Evolutionary conservation across 2,329 filamentous ascomycete species (phyloP).

Genomic region (Tolypocladium tundrense): DNA sequence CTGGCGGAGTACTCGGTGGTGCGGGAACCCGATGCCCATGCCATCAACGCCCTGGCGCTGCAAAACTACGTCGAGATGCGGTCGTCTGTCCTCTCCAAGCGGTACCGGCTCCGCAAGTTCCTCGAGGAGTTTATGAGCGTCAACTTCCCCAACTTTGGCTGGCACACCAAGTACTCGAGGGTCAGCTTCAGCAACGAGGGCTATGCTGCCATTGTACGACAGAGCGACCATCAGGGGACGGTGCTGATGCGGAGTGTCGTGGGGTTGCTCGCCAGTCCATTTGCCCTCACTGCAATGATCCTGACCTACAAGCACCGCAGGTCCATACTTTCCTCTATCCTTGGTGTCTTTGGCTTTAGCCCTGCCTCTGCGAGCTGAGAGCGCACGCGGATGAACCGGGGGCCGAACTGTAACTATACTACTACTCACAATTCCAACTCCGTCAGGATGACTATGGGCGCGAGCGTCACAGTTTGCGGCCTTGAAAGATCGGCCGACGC

Average conservation of each 20-base stretch:
- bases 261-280: slow-evolving; percentile 21
- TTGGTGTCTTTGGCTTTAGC: background rate
- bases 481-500: too few species aligned
- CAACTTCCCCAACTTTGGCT: slow-evolving; percentile 67
- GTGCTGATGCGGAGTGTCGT: slow-evolving; percentile 40
- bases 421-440: background rate
- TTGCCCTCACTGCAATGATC: slow-evolving; percentile 14
- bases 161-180: slow-evolving; percentile 84
- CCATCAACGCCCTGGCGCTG: slow-evolving; percentile 86
- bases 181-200: slow-evolving; percentile 90
- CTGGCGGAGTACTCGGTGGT: slow-evolving; percentile 65
- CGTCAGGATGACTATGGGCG: background rate
- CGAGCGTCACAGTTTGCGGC: background rate
- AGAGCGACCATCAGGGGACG: slow-evolving; percentile 58
- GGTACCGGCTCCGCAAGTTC: slow-evolving; percentile 73
- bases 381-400: background rate
- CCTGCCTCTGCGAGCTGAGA: background rate
- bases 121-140: slow-evolving; percentile 77
- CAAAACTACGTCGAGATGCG: slow-evolving; percentile 95
- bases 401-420: background rate
- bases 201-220: slow-evolving; percentile 71
- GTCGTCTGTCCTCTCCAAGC: slow-evolving; percentile 63
- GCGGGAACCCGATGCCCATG: slow-evolving; percentile 68
- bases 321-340: slow-evolving; percentile 6
- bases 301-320: slow-evolving; percentile 17